A percentile compares a stretch with the other conserved stretches of the same genome.
Evolutionary conservation across 2,329 filamentous ascomycete genomes (phyloP).

Genomic region (Zymoseptoria ardabiliae): DNA sequence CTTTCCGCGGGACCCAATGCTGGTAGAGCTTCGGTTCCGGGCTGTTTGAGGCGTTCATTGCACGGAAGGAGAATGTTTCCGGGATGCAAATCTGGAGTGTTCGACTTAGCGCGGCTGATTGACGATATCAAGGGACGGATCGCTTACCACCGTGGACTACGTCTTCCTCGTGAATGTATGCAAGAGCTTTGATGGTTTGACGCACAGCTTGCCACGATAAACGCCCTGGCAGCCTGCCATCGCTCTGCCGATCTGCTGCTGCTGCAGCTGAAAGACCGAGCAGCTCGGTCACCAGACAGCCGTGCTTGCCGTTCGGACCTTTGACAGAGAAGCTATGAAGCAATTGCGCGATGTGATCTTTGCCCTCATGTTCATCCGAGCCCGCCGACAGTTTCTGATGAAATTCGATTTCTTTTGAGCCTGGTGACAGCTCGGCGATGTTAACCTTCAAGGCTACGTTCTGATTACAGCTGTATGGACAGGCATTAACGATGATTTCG

Average conservation of each 20-base stretch:
- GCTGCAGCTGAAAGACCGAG: not conserved
- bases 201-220: not conserved
- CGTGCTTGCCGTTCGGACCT: not conserved
- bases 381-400: not conserved
- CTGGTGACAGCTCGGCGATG: not conserved
- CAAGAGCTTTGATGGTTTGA: not conserved
- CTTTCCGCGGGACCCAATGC: not conserved
- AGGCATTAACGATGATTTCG: not conserved
- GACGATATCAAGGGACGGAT: too few species aligned
- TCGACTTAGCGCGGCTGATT: too few species aligned
- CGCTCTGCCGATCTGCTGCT: not conserved
- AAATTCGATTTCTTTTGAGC: not conserved
- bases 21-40: not conserved
- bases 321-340: not conserved
- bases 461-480: not conserved
- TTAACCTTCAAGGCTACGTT: not conserved
- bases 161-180: not conserved
- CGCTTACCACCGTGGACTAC: not conserved
- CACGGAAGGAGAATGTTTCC: not conserved
- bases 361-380: not conserved
- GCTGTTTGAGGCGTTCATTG: not conserved
- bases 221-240: not conserved
- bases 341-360: not conserved
- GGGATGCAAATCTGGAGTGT: not conserved
- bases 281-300: not conserved